These are phyloP conservation scores for Calocybe cyanea DNA, from an alignment of 768 basidiomycete species.

Conservation along the genomic window DNA sequence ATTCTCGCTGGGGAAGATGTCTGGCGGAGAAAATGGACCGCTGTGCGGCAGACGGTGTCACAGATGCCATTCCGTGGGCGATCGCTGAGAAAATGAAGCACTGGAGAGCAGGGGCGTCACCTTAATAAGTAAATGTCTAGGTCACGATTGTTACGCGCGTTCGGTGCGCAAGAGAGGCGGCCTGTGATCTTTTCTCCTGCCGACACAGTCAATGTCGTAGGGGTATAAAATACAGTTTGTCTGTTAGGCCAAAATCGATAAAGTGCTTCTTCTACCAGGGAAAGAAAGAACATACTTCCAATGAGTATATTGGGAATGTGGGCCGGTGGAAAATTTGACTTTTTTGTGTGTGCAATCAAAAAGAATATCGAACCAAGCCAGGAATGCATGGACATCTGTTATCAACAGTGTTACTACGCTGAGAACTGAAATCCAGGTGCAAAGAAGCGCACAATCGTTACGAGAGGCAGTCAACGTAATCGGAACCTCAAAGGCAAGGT, in stretches of 20 bases:
- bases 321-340: slow-evolving; percentile 94
- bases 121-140: slow-evolving; percentile 94
- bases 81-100: too few species aligned
- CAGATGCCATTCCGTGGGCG: too few species aligned
- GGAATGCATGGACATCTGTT: slow-evolving; percentile 92
- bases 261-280: background rate
- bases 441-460: slow-evolving; percentile 78
- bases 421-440: too few species aligned
- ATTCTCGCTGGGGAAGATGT: background rate
- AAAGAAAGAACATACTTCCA: slow-evolving; percentile 72
- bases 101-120: too few species aligned
- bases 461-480: slow-evolving; percentile 82
- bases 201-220: slow-evolving; percentile 63
- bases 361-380: slow-evolving; percentile 97
- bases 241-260: slow-evolving; percentile 30
- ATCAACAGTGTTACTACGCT: too few species aligned
- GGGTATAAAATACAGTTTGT: slow-evolving; percentile 98
- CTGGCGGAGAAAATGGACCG: background rate
- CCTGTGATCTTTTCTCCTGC: slow-evolving; percentile 75
- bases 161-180: slow-evolving; percentile 75
- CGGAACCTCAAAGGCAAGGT: slow-evolving; percentile 78
- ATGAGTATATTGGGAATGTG: slow-evolving; percentile 94
- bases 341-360: slow-evolving; percentile 97
- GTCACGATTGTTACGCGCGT: slow-evolving; percentile 90
- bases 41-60: too few species aligned